Conservation (phyloP, 2,329 filamentous ascomycete species). For the Graphiopsis chlorocephala region DNA sequence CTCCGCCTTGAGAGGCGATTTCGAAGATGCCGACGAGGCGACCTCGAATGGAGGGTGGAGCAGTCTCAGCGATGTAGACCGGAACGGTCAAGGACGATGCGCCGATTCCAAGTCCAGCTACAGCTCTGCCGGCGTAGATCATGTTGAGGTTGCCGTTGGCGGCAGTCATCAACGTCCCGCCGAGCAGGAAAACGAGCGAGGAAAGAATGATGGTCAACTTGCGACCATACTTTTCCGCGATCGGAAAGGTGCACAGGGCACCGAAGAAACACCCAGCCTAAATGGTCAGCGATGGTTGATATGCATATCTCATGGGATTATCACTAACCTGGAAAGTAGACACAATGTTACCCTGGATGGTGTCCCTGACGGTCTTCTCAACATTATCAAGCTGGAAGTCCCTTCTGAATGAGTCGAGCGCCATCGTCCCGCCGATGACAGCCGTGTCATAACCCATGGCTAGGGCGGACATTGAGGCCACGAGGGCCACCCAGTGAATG, state of each 20-base stretch:
- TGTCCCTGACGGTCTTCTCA: slow-evolving; percentile 40
- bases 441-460: slow-evolving; percentile 35
- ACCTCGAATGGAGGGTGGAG: slow-evolving; percentile 67
- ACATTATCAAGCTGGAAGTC: slow-evolving; percentile 36
- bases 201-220: slow-evolving; percentile 50
- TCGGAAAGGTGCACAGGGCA: slow-evolving; percentile 42
- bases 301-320: no score
- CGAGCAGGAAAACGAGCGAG: slow-evolving; percentile 43
- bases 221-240: slow-evolving; percentile 50
- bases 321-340: slow-evolving; percentile 34
- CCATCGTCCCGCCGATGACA: slow-evolving; percentile 42
- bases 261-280: slow-evolving; percentile 39
- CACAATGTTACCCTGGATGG: slow-evolving; percentile 40
- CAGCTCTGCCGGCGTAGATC: slow-evolving; percentile 38
- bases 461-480: slow-evolving; percentile 45
- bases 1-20: slow-evolving; percentile 62
- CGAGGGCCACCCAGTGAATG: slow-evolving; percentile 61
- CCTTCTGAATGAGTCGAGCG: slow-evolving; percentile 38
- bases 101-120: slow-evolving; percentile 82
- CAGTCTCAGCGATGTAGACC: slow-evolving; percentile 89
- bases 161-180: slow-evolving; percentile 41
- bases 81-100: slow-evolving; percentile 90
- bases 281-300: neutral
- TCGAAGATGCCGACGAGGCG: slow-evolving; percentile 66
- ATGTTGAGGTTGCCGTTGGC: slow-evolving; percentile 36